Conservation (phyloP, 2,329 filamentous ascomycete species). For the Colletotrichum cuscutae region DNA sequence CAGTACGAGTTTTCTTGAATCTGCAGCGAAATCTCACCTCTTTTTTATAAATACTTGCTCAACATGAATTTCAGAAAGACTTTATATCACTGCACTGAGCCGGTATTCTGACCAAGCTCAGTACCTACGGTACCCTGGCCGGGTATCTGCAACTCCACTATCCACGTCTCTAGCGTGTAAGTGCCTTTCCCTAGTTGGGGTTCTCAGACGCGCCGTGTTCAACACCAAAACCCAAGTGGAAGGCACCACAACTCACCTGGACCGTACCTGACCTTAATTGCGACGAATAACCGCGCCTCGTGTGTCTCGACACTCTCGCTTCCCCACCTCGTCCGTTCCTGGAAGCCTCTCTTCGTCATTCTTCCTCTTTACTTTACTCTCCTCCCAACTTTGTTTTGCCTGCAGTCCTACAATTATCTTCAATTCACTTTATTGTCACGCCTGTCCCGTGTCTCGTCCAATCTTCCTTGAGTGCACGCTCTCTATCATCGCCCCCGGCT, state of each 20-base stretch:
- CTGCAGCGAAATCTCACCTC: too few species aligned
- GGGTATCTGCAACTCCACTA: not conserved
- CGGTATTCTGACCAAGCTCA: too few species aligned
- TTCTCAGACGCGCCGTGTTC: conserved; percentile 28
- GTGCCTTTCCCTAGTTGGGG: conserved; percentile 6
- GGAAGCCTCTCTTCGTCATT: conserved; percentile 15
- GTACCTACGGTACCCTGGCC: not conserved
- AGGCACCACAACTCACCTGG: conserved; percentile 18
- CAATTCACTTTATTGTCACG: not conserved
- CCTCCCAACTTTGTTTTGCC: not conserved
- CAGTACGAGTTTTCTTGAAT: too few species aligned
- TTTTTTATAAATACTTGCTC: too few species aligned
- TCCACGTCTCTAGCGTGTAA: conserved; percentile 15
- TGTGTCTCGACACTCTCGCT: conserved; percentile 30
- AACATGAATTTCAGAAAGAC: too few species aligned
- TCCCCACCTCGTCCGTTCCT: conserved; percentile 33
- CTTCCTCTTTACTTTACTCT: conserved; percentile 6
- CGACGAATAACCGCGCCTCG: conserved; percentile 26
- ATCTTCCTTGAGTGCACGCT: not conserved
- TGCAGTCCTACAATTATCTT: not conserved
- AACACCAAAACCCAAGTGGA: conserved; percentile 23
- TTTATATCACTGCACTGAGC: too few species aligned
- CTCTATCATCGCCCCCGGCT: not conserved
- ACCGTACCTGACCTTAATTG: conserved; percentile 25
- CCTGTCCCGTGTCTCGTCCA: not conserved